Evolutionary conservation across 257 asterid genomes (phyloP).

Genomic region (Solanum pinnatisectum): DNA sequence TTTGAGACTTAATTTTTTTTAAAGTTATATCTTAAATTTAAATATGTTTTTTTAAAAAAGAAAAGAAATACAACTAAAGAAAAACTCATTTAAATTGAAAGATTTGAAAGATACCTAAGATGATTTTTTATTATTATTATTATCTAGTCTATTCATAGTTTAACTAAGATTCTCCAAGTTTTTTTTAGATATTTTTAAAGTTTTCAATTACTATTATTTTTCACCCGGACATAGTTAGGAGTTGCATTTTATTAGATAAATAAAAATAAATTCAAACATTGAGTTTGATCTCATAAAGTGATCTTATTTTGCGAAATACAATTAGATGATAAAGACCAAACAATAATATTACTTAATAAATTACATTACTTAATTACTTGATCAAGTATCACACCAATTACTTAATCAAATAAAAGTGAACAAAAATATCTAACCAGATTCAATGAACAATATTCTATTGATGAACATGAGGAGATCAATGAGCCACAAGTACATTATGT

Average conservation of each 20-base stretch:
- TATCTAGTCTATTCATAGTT: too few species aligned
- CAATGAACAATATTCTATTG: neutral
- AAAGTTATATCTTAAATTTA: too few species aligned
- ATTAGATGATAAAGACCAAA: neutral
- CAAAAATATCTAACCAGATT: neutral
- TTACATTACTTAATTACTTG: neutral
- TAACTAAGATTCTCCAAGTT: too few species aligned
- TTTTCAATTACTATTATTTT: too few species aligned
- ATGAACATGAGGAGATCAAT: neutral
- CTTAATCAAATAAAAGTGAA: neutral
- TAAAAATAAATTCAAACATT: too few species aligned
- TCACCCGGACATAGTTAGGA: too few species aligned
- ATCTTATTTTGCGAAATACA: neutral
- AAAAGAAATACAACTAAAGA: neutral
- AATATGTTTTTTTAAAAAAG: too few species aligned
- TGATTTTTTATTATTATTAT: too few species aligned
- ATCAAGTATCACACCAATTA: neutral
- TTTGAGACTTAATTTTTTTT: neutral
- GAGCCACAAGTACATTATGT: neutral
- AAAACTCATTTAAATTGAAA: too few species aligned
- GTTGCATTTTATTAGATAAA: neutral
- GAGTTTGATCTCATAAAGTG: neutral
- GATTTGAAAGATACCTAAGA: too few species aligned
- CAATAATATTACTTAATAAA: neutral
- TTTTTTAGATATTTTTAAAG: neutral